Evolutionary conservation across 495 filamentous ascomycete genomes (phyloP).

Genomic region (Aspergillus nanangensis): DNA sequence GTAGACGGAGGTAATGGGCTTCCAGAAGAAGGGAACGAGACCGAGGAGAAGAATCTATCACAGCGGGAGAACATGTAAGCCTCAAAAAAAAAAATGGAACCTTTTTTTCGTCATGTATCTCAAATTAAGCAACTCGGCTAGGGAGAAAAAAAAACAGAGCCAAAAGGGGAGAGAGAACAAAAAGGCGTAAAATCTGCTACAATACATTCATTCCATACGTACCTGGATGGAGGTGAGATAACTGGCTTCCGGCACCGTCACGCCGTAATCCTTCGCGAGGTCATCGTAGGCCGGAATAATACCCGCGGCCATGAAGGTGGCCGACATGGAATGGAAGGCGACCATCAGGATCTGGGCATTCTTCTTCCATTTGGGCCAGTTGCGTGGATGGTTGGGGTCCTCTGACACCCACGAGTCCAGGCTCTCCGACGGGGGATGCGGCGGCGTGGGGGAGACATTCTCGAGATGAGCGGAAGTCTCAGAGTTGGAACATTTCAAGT

Average conservation of each 20-base stretch:
- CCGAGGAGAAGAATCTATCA: constrained; percentile 30
- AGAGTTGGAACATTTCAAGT: constrained; percentile 1
- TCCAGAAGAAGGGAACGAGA: constrained; percentile 26
- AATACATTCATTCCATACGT: too few relatives aligned
- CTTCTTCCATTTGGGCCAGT: constrained; percentile 29
- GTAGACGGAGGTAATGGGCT: constrained; percentile 24
- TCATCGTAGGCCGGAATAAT: constrained; percentile 28
- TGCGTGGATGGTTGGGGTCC: constrained; percentile 18
- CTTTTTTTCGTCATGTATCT: too few relatives aligned
- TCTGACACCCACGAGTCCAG: neutral
- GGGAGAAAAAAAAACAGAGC: too few relatives aligned
- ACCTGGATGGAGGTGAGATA: constrained; percentile 30
- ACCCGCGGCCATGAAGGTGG: constrained; percentile 31
- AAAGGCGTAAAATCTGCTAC: too few relatives aligned
- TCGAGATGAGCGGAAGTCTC: constrained; percentile 15
- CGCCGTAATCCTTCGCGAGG: constrained; percentile 19
- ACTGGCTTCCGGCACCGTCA: constrained; percentile 23
- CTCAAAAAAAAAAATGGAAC: too few relatives aligned
- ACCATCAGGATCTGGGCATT: constrained; percentile 32
- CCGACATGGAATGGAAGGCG: constrained; percentile 30
- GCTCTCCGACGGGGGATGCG: neutral
- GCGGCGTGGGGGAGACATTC: constrained; percentile 3
- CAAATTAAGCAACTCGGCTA: too few relatives aligned
- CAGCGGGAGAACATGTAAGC: too few relatives aligned
- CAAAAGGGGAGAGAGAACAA: too few relatives aligned